phyloP scores from a whole-genome alignment of 2,329 filamentous ascomycete genomes.

The Eutypella sp. region DNA sequence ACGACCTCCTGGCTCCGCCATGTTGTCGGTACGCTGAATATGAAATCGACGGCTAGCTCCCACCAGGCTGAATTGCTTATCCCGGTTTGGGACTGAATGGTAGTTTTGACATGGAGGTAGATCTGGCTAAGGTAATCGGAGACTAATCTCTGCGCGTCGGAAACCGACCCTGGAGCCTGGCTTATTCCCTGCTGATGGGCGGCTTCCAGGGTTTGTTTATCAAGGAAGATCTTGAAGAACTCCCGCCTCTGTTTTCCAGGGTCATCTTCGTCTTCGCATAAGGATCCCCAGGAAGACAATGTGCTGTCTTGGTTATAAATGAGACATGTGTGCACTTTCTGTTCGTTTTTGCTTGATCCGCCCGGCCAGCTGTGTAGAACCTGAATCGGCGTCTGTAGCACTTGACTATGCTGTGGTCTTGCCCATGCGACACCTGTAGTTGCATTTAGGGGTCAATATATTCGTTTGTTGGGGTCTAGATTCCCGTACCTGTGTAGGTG shows the following conservation, averaged over 20 bases:
- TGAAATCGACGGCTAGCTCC: conserved; percentile 43
- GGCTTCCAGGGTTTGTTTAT: conserved; percentile 36
- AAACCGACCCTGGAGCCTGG: conserved; percentile 35
- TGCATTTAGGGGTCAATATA: conserved; percentile 36
- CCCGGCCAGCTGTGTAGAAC: conserved; percentile 51
- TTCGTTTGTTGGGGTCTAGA: not conserved
- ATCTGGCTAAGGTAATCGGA: conserved; percentile 45
- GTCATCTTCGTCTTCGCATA: conserved; percentile 41
- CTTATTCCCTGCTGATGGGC: conserved; percentile 39
- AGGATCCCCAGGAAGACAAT: conserved; percentile 49
- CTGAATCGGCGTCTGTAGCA: conserved; percentile 36
- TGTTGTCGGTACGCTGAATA: conserved; percentile 54
- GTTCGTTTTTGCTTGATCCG: conserved; percentile 45
- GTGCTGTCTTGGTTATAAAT: conserved; percentile 38
- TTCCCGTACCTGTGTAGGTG: conserved; percentile 37
- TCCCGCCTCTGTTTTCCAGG: conserved; percentile 34
- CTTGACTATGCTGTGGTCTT: conserved; percentile 22
- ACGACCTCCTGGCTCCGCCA: conserved; percentile 47
- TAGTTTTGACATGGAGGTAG: conserved; percentile 44
- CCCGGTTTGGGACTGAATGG: conserved; percentile 35
- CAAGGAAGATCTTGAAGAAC: conserved; percentile 54
- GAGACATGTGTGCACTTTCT: conserved; percentile 49
- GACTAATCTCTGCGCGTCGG: conserved; percentile 41
- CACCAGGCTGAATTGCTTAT: conserved; percentile 35
- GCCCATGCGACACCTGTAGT: conserved; percentile 32